Evolutionary conservation across 495 filamentous ascomycete genomes (phyloP).

Genomic region (Daldinia decipiens): DNA sequence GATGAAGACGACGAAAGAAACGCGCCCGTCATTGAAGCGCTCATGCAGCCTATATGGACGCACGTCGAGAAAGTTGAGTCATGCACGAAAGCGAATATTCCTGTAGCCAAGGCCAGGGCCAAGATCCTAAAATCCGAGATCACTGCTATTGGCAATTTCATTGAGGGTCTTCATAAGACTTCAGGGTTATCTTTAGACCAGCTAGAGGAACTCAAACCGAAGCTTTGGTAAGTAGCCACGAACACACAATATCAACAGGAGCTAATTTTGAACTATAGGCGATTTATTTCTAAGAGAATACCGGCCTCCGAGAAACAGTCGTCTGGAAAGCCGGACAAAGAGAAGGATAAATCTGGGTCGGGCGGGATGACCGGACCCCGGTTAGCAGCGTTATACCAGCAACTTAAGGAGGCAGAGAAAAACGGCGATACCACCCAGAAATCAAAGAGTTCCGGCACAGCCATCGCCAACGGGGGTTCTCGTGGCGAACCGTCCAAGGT

Average conservation of each 20-base stretch:
- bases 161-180: slow-evolving; percentile 54
- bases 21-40: slow-evolving; percentile 54
- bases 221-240: slow-evolving; percentile 54
- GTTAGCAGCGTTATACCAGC: slow-evolving; percentile 46
- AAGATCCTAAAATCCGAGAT: slow-evolving; percentile 59
- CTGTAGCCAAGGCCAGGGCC: slow-evolving; percentile 57
- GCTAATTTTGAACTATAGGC: slow-evolving; percentile 36
- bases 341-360: slow-evolving; percentile 35
- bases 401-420: slow-evolving; percentile 45
- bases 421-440: slow-evolving; percentile 37
- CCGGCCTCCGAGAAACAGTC: slow-evolving; percentile 47
- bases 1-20: slow-evolving; percentile 56
- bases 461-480: slow-evolving; percentile 39
- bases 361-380: slow-evolving; percentile 47
- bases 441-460: slow-evolving; percentile 36
- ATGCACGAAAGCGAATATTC: slow-evolving; percentile 56
- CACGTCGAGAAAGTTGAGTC: slow-evolving; percentile 55
- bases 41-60: slow-evolving; percentile 56
- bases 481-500: slow-evolving; percentile 41
- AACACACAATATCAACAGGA: neutral
- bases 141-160: slow-evolving; percentile 57
- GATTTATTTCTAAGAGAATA: slow-evolving; percentile 50
- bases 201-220: slow-evolving; percentile 56
- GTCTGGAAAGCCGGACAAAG: slow-evolving; percentile 43
- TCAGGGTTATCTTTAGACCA: slow-evolving; percentile 46